phyloP scores from a whole-genome alignment of 805 yeast genomes.

The Suhomyces vadensis region DNA sequence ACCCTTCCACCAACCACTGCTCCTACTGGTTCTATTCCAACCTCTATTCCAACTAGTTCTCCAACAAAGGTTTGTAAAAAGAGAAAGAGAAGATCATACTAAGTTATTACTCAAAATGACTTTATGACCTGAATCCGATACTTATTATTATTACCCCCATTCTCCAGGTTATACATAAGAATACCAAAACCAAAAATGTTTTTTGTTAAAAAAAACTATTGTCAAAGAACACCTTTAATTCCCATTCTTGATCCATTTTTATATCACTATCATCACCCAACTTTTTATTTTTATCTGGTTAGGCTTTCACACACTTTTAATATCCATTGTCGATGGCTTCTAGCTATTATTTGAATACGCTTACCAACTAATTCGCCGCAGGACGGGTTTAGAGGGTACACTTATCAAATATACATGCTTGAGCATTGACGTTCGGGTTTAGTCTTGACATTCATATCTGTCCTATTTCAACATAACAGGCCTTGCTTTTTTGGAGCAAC shows the following conservation, averaged over 20 bases:
- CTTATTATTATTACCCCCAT: not conserved
- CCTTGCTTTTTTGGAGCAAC: constrained; percentile 6
- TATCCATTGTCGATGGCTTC: no score
- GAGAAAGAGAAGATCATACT: constrained; percentile 30
- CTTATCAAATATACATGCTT: not conserved
- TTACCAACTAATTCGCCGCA: constrained; percentile 3
- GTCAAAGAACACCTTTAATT: constrained; percentile 1
- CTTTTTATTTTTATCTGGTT: no score
- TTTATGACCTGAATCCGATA: not conserved
- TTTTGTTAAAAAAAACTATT: not conserved
- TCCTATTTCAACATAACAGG: not conserved
- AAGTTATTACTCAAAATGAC: constrained; percentile 4
- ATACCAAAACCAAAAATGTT: no score
- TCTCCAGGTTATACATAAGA: no score
- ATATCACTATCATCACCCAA: not conserved
- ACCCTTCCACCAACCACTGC: constrained; percentile 16
- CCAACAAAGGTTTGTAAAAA: constrained; percentile 16
- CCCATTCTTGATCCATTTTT: not conserved
- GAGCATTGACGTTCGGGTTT: not conserved
- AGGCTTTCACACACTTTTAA: no score
- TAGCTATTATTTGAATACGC: not conserved
- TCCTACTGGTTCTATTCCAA: constrained; percentile 12
- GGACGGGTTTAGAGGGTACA: constrained; percentile 4
- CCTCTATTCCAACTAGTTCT: constrained; percentile 14
- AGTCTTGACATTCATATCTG: not conserved